Base-by-base conservation (phyloP, 179 eudicot genomes). In the Patellifolia procumbens region DNA sequence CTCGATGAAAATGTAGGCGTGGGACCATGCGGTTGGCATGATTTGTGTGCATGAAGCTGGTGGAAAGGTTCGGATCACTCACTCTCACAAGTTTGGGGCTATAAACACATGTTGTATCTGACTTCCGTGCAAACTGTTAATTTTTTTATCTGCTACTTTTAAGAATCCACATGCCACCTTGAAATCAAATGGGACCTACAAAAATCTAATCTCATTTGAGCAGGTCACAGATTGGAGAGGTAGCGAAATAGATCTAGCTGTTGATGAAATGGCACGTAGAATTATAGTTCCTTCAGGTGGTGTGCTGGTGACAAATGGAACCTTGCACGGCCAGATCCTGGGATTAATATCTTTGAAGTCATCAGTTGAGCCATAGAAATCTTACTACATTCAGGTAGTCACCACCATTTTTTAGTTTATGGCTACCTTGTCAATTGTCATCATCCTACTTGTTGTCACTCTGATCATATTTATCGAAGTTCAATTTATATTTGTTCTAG, bases 21-120 rank as follows among this genome's bases (percentile, higher is more conserved):
- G 99, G 99, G 99, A 95, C 79, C 99, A 95, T 81, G 98, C 89
- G 69, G 91, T 88, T 83, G 99, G 99, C 75, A 86, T 91, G 76
- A 91, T 95, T 74, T 95, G 99, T 76, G 94, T 95, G 73, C 90
- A 82, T 69, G 99, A 95, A 86, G 97, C 99, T 16, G 98, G 99
- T 24, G 99, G 99, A 74, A 85, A 89, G 99, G 99, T 91, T 77
- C 62, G 80, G 59, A 52, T 79, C 65, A 74, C 68, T 3, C 29
- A 55, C 15, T 29, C 35, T 60, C 34, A 2, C 22, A 32, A 39
- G 11, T 68, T 59, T 42, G 42, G 60, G 55, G 15, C 35, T 68
- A 26, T 56, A 46, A 29, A 19, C 52, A 48, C 42, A 32, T 74
- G 64, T 60, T 45, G 12, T 42, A 42, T 64, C 0, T 58, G 2